Evolutionary conservation across 2,329 filamentous ascomycete genomes (phyloP).

Genomic region (Venturia pyrina): DNA sequence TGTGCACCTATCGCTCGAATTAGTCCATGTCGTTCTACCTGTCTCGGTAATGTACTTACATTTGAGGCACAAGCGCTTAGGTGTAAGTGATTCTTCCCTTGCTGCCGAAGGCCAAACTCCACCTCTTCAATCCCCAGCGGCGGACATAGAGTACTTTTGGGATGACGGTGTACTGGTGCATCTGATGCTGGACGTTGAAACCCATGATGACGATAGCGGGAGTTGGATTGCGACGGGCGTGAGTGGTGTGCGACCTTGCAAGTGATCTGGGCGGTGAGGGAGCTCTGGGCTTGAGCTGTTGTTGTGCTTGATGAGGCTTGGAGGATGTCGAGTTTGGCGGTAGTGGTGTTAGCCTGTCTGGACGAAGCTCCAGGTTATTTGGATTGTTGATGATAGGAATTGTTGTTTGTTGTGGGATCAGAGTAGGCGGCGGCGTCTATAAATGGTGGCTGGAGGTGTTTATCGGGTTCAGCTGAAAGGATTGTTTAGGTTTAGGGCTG

Average conservation of each 20-base stretch:
- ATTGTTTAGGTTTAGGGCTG: background rate
- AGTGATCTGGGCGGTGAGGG: no score
- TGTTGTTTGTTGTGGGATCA: background rate
- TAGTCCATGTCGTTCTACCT: no score
- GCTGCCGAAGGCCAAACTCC: constrained; percentile 3
- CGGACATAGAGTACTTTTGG: background rate
- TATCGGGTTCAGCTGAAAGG: background rate
- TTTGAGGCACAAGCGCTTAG: background rate
- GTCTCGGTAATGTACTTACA: no score
- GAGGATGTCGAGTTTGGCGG: background rate
- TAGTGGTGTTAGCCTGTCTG: background rate
- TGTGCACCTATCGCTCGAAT: background rate
- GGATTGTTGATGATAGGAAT: background rate
- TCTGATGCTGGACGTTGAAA: constrained; percentile 5
- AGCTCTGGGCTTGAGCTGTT: no score
- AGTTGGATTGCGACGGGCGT: background rate
- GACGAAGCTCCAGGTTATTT: background rate
- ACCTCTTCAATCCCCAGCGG: constrained; percentile 5
- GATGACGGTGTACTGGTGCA: constrained; percentile 8
- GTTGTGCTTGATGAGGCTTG: background rate
- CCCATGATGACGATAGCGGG: constrained; percentile 4
- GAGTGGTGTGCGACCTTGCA: background rate
- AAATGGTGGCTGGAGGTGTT: background rate
- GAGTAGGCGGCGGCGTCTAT: no score
- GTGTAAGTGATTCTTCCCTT: background rate